Percentiles rank a stretch among this genome's conserved stretches.
These are phyloP conservation scores for Leptodontidium sp. DNA, from an alignment of 2,329 filamentous ascomycete genomes.

Conservation along the genomic window DNA sequence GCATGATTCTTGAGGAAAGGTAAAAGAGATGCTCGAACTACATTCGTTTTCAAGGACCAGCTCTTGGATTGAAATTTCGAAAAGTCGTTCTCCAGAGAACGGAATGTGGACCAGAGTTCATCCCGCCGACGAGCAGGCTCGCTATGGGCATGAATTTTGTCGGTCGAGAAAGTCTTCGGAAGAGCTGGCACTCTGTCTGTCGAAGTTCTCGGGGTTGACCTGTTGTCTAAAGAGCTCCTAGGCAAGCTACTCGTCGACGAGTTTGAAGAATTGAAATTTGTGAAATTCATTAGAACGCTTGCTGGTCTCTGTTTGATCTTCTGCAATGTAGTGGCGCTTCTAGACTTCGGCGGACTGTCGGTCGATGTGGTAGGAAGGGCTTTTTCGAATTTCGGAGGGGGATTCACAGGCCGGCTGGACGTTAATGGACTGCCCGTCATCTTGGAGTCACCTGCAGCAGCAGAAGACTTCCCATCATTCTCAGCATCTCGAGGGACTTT, in stretches of 20 bases:
- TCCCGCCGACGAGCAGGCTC: slow-evolving; percentile 67
- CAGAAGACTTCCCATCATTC: slow-evolving; percentile 31
- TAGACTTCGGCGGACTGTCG: slow-evolving; percentile 37
- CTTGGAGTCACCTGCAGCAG: slow-evolving; percentile 32
- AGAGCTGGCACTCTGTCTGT: slow-evolving; percentile 57
- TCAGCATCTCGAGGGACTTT: slow-evolving; percentile 34
- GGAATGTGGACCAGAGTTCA: slow-evolving; percentile 74
- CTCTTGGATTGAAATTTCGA: slow-evolving; percentile 76
- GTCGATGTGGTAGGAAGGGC: slow-evolving; percentile 26
- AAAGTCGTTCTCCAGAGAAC: slow-evolving; percentile 72
- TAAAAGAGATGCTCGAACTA: slow-evolving; percentile 69
- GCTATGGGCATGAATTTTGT: slow-evolving; percentile 43
- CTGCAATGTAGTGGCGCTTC: slow-evolving; percentile 35
- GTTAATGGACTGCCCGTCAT: slow-evolving; percentile 33
- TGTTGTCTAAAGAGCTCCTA: slow-evolving; percentile 55
- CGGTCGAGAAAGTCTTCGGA: slow-evolving; percentile 50
- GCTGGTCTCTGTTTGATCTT: slow-evolving; percentile 43
- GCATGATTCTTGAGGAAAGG: slow-evolving; percentile 71
- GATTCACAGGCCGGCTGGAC: slow-evolving; percentile 31
- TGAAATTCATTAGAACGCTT: slow-evolving; percentile 44
- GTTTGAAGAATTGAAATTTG: slow-evolving; percentile 44
- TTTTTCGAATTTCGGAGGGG: slow-evolving; percentile 38
- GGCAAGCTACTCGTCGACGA: slow-evolving; percentile 48
- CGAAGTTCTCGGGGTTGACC: slow-evolving; percentile 53
- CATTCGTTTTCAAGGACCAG: slow-evolving; percentile 72